Percentiles rank a stretch among this genome's conserved stretches.
Conservation (phyloP, 106 monocot species). For the Dioscorea alata region DNA sequence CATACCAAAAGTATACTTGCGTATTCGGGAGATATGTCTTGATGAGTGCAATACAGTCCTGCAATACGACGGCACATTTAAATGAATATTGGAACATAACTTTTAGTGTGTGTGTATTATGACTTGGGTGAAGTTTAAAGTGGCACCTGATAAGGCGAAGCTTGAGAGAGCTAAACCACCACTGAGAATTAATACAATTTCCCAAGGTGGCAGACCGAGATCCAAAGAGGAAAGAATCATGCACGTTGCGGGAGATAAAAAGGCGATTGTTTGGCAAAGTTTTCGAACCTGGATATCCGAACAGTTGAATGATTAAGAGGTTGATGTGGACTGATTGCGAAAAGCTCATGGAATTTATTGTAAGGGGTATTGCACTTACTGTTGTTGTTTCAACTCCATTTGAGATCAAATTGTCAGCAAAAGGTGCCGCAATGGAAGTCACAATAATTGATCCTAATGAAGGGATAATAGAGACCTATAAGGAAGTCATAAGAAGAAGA, state of each 20-base stretch:
- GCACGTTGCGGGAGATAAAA: constrained; percentile 91
- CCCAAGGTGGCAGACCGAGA: constrained; percentile 86
- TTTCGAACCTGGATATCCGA: constrained; percentile 78
- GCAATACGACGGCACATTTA: neutral
- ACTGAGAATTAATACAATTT: constrained; percentile 71
- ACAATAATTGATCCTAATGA: constrained; percentile 81
- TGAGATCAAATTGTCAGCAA: constrained; percentile 89
- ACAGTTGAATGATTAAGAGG: neutral
- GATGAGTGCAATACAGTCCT: constrained; percentile 99
- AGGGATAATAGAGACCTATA: constrained; percentile 88
- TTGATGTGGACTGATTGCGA: neutral
- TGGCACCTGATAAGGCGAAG: constrained; percentile 84
- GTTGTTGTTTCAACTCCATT: constrained; percentile 78
- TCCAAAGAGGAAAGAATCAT: constrained; percentile 96
- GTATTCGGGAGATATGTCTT: constrained; percentile 98
- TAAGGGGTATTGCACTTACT: constrained; percentile 21
- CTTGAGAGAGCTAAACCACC: constrained; percentile 89
- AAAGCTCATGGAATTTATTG: too few relatives aligned
- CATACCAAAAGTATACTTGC: constrained; percentile 88
- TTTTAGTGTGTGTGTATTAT: too few relatives aligned
- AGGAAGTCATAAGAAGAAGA: neutral
- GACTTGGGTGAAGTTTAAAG: neutral
- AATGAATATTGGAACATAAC: too few relatives aligned
- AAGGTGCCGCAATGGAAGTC: constrained; percentile 80
- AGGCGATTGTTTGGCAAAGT: constrained; percentile 95